phyloP scores from a whole-genome alignment of 257 asterid species.

The Solanum piurae region DNA sequence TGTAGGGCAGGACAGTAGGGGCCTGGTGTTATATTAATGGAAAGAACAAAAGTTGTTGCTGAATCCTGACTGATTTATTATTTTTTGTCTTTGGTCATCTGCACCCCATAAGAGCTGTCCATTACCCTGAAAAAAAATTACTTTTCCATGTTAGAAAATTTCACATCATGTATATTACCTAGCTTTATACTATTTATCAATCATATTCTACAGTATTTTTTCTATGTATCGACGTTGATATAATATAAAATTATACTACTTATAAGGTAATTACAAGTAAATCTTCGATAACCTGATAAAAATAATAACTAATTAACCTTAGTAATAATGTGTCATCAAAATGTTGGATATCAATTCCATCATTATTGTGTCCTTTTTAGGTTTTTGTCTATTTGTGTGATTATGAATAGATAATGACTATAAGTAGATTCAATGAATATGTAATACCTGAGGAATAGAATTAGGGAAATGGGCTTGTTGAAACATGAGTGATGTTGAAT shows the following conservation, averaged over 20 bases:
- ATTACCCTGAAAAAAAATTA: slow-evolving; percentile 31
- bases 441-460: not conserved
- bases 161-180: not conserved
- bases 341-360: not conserved
- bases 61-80: slow-evolving; percentile 36
- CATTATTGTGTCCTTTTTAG: not conserved
- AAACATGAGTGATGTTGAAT: slow-evolving; percentile 26
- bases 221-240: not conserved
- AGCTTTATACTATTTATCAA: not conserved
- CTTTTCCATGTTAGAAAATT: not conserved
- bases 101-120: slow-evolving; percentile 54
- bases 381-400: not conserved
- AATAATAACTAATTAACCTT: not conserved
- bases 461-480: slow-evolving; percentile 30
- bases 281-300: not conserved
- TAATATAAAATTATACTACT: not conserved
- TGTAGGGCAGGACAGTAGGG: slow-evolving; percentile 16
- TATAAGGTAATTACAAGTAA: not conserved
- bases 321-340: not conserved
- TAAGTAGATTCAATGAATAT: not conserved
- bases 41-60: slow-evolving; percentile 46
- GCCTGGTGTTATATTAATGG: slow-evolving; percentile 23
- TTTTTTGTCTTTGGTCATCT: slow-evolving; percentile 52
- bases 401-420: not conserved
- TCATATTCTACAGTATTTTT: not conserved